A percentile compares a stretch with the other conserved stretches of the same genome.
phyloP scores from a whole-genome alignment of 1,284 basidiomycete genomes.

The Microbotryomycetes sp. region DNA sequence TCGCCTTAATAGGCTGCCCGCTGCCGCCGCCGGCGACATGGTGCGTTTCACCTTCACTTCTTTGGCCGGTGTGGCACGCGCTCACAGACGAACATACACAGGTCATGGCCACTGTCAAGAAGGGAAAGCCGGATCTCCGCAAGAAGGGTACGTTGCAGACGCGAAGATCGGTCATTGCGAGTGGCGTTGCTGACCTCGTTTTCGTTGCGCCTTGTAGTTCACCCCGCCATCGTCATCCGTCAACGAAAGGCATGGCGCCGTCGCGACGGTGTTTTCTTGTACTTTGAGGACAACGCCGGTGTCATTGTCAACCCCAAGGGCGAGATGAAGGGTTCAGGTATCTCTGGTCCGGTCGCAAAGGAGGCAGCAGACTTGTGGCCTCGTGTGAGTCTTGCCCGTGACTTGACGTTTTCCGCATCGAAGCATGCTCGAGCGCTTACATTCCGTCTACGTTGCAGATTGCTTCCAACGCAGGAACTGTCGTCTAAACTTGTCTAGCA shows the following conservation, averaged over 20 bases:
- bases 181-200: conserved; percentile 2
- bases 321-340: conserved; percentile 99
- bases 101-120: conserved; percentile 97
- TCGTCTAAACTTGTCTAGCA: conserved; percentile 54
- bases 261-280: conserved; percentile 97
- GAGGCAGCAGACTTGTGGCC: conserved; percentile 99
- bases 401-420: not conserved
- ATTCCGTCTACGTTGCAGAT: not conserved
- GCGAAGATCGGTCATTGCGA: not conserved
- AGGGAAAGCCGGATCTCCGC: conserved; percentile 98
- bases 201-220: conserved; percentile 52
- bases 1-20: conserved; percentile 93
- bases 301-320: conserved; percentile 91
- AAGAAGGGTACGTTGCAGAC: conserved; percentile 80
- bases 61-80: not conserved
- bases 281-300: conserved; percentile 98
- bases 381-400: conserved; percentile 63
- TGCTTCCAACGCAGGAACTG: conserved; percentile 88
- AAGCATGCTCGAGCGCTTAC: no score
- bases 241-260: conserved; percentile 99
- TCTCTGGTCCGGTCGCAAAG: conserved; percentile 95
- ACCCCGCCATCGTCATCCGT: conserved; percentile 94
- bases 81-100: not conserved
- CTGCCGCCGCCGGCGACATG: conserved; percentile 87
- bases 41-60: conserved; percentile 4